phyloP scores from a whole-genome alignment of 345 rosid genomes.

The Excoecaria agallocha region DNA sequence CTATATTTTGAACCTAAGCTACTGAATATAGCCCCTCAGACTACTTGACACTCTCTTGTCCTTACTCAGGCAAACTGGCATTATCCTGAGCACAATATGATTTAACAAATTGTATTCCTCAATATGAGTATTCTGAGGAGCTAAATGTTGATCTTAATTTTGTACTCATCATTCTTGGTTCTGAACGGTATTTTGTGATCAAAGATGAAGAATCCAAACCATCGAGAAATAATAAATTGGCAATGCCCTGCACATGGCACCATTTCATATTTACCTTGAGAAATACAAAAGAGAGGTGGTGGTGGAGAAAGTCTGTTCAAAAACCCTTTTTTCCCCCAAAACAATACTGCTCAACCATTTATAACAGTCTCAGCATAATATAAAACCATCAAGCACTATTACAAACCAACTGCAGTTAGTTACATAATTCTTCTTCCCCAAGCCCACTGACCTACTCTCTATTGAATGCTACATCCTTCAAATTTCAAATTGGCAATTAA shows the following conservation, averaged over 20 bases:
- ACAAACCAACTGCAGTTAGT: neutral
- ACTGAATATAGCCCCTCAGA: neutral
- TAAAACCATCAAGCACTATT: neutral
- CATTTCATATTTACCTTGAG: neutral
- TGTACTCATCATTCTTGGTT: neutral
- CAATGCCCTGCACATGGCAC: neutral
- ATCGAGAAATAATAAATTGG: neutral
- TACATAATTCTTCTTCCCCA: neutral
- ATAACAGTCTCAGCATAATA: neutral
- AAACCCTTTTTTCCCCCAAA: no score
- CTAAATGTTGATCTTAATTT: neutral
- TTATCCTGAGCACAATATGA: neutral
- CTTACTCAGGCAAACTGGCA: neutral
- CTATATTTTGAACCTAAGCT: neutral
- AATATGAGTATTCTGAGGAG: neutral
- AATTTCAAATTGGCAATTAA: neutral
- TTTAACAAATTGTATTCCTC: neutral
- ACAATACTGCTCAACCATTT: neutral
- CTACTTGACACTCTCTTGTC: neutral
- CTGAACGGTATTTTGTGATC: neutral
- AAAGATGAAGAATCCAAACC: neutral
- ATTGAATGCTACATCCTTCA: neutral
- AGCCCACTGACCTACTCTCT: neutral
- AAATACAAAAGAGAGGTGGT: neutral
- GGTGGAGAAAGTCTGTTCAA: neutral